Percentiles rank a stretch among this genome's conserved stretches.
Evolutionary conservation across 345 rosid genomes (phyloP).

Genomic region (Lenwebbia sp.): DNA sequence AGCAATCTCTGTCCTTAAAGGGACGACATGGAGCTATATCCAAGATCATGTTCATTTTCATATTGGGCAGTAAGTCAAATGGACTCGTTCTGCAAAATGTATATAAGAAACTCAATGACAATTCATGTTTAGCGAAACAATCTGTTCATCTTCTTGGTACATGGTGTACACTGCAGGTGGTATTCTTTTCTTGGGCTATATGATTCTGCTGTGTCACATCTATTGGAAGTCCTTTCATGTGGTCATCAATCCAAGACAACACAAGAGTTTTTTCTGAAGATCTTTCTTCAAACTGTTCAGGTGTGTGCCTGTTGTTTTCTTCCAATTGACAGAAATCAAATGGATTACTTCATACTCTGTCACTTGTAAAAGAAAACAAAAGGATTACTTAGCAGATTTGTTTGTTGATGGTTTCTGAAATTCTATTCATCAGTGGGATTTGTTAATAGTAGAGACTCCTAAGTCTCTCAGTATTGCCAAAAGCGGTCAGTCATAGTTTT

Average conservation of each 20-base stretch:
- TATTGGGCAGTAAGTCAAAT: conserved; percentile 80
- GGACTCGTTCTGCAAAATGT: neutral
- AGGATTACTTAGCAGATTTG: neutral
- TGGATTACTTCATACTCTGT: neutral
- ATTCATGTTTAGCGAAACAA: neutral
- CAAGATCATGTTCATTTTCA: conserved; percentile 94
- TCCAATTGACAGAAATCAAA: neutral
- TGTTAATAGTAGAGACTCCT: neutral
- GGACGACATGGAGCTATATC: conserved; percentile 82
- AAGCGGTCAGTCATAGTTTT: neutral
- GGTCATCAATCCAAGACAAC: conserved; percentile 80
- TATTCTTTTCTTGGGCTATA: conserved; percentile 80
- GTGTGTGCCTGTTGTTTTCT: conserved; percentile 15
- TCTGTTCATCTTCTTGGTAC: neutral
- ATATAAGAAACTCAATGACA: neutral
- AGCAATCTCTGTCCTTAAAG: conserved; percentile 78
- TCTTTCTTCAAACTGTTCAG: conserved; percentile 81
- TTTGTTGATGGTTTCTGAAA: neutral
- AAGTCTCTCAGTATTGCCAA: neutral
- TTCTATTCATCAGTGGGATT: neutral
- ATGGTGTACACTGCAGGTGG: conserved; percentile 38
- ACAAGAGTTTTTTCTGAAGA: conserved; percentile 79
- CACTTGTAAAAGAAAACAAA: neutral
- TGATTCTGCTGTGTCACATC: conserved; percentile 73
- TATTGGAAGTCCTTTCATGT: conserved; percentile 81